Percentiles rank a stretch among this genome's conserved stretches.
These are phyloP conservation scores for Nakazawaea pomicola DNA, from an alignment of 805 yeast species.

Conservation along the genomic window DNA sequence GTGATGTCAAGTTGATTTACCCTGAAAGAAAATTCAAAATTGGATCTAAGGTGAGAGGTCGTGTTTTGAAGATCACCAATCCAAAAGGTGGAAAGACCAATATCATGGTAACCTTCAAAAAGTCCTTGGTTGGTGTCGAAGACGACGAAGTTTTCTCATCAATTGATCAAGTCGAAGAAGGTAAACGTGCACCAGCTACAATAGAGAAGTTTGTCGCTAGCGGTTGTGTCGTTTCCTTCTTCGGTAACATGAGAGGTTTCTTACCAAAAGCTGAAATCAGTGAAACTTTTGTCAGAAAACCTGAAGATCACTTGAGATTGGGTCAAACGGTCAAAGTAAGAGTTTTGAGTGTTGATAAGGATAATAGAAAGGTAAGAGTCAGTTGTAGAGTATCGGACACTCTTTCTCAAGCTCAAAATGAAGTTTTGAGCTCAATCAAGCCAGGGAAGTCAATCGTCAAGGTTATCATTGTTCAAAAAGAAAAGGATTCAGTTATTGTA, in stretches of 20 bases:
- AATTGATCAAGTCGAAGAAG: slow-evolving; percentile 35
- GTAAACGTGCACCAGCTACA: slow-evolving; percentile 62
- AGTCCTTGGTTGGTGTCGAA: slow-evolving; percentile 68
- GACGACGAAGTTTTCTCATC: slow-evolving; percentile 44
- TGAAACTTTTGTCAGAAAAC: slow-evolving; percentile 76
- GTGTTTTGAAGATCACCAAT: slow-evolving; percentile 51
- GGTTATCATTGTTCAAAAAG: slow-evolving; percentile 65
- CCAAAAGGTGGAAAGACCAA: slow-evolving; percentile 37
- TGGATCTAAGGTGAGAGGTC: slow-evolving; percentile 75
- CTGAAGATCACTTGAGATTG: slow-evolving; percentile 69
- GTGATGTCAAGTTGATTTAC: slow-evolving; percentile 77
- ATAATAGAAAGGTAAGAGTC: slow-evolving; percentile 53
- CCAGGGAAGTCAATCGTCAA: slow-evolving; percentile 60
- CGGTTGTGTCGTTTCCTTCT: slow-evolving; percentile 84
- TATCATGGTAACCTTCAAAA: slow-evolving; percentile 69
- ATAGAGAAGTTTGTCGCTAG: slow-evolving; percentile 63
- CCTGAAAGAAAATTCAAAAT: slow-evolving; percentile 91
- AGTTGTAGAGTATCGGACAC: slow-evolving; percentile 67
- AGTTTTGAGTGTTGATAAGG: slow-evolving; percentile 52
- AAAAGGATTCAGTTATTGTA: slow-evolving; percentile 66
- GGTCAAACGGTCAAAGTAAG: slow-evolving; percentile 83
- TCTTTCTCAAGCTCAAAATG: slow-evolving; percentile 40
- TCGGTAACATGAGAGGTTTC: slow-evolving; percentile 72
- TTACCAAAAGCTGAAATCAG: slow-evolving; percentile 86
- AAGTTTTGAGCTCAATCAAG: slow-evolving; percentile 39